Evolutionary conservation across 2,329 filamentous ascomycete species (phyloP).

Genomic region (Nemania diffusa): DNA sequence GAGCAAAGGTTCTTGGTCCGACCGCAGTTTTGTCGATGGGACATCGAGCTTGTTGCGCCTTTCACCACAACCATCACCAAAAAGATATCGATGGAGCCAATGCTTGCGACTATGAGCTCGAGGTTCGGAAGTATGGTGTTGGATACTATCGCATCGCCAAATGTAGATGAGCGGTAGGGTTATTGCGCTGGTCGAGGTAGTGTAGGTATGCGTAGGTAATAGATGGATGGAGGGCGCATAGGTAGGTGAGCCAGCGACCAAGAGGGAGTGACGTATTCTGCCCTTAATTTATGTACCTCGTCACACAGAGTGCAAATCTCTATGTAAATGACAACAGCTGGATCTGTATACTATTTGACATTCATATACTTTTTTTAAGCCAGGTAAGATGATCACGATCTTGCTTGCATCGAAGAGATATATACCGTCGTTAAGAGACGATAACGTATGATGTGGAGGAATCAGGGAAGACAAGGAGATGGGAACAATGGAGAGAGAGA

Average conservation of each 20-base stretch:
- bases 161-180: neutral
- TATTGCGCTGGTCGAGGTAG: neutral
- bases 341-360: neutral
- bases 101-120: neutral
- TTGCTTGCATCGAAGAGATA: neutral
- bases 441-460: slow-evolving; percentile 13
- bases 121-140: neutral
- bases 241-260: neutral
- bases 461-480: slow-evolving; percentile 10
- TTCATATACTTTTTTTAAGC: neutral
- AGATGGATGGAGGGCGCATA: neutral
- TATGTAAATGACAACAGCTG: neutral
- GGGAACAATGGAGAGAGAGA: slow-evolving; percentile 8
- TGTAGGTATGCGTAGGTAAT: neutral
- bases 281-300: neutral
- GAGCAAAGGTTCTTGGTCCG: neutral
- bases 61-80: neutral
- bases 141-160: neutral
- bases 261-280: slow-evolving; percentile 30
- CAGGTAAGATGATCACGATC: neutral
- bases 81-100: neutral
- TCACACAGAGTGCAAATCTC: neutral
- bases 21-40: neutral
- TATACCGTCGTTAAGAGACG: neutral
- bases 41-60: neutral